Conservation (phyloP, 306 rosid genomes). For the Mucuna pruriens region DNA sequence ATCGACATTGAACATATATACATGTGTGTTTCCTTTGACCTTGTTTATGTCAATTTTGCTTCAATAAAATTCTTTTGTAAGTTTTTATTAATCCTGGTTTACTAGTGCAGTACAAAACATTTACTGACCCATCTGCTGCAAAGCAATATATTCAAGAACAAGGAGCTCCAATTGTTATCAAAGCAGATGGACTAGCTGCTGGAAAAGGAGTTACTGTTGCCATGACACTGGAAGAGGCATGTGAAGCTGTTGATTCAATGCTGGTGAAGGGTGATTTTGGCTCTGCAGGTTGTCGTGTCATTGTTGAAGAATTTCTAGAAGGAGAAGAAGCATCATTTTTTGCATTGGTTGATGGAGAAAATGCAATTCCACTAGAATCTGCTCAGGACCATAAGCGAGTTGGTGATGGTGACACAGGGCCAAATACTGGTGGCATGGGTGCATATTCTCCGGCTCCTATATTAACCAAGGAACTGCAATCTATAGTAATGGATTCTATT, state of each 20-base stretch:
- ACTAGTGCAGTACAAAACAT: constrained; percentile 79
- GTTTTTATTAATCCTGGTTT: constrained; percentile 32
- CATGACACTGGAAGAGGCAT: constrained; percentile 77
- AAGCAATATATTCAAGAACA: constrained; percentile 81
- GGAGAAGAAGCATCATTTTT: constrained; percentile 98
- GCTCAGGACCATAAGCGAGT: constrained; percentile 98
- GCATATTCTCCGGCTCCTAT: constrained; percentile 96
- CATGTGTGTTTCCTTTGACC: background rate
- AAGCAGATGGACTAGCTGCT: constrained; percentile 98
- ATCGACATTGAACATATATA: background rate
- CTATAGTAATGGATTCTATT: constrained; percentile 79
- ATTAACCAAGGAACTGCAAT: constrained; percentile 80
- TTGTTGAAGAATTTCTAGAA: constrained; percentile 91
- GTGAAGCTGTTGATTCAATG: constrained; percentile 92
- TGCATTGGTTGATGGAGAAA: constrained; percentile 92
- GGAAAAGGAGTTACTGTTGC: constrained; percentile 97
- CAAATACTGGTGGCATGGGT: constrained; percentile 99
- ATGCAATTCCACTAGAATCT: constrained; percentile 92
- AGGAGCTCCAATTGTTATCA: constrained; percentile 87
- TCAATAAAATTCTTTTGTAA: background rate
- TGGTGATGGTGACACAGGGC: constrained; percentile 95
- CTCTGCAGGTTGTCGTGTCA: constrained; percentile 80
- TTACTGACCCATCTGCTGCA: constrained; percentile 78
- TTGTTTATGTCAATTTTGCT: background rate
- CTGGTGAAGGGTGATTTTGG: constrained; percentile 87